Percentiles rank a stretch among this genome's conserved stretches.
Evolutionary conservation across 2,329 filamentous ascomycete genomes (phyloP).

Genomic region (Ramichloridium luteum): DNA sequence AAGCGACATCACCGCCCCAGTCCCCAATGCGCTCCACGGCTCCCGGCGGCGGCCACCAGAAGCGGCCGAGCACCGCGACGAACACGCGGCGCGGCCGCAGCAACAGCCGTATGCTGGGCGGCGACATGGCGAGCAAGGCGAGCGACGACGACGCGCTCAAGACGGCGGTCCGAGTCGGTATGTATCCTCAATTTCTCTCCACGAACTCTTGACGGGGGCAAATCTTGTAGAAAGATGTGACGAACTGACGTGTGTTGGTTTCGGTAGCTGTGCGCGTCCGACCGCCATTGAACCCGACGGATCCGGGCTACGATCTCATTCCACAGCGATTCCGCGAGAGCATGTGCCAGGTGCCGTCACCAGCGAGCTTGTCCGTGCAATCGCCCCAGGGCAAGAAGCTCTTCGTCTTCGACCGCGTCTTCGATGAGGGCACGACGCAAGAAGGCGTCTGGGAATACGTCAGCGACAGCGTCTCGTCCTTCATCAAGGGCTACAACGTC

Average conservation of each 20-base stretch:
- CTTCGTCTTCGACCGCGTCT: constrained; percentile 94
- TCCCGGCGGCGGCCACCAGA: neutral
- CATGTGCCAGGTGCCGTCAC: constrained; percentile 78
- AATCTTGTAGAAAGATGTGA: no score
- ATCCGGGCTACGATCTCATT: constrained; percentile 89
- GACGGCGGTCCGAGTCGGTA: constrained; percentile 90
- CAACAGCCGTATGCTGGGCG: neutral
- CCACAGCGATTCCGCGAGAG: constrained; percentile 89
- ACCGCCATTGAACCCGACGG: constrained; percentile 66
- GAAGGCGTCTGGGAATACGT: constrained; percentile 92
- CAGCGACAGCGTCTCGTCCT: constrained; percentile 76
- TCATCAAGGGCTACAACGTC: constrained; percentile 95
- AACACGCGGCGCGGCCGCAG: neutral
- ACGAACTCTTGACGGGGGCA: no score
- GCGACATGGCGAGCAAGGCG: neutral
- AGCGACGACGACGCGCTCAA: constrained; percentile 56
- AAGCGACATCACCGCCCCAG: neutral
- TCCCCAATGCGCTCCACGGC: neutral
- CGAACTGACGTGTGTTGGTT: no score
- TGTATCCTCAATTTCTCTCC: constrained; percentile 1
- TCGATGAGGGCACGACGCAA: constrained; percentile 69
- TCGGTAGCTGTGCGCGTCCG: constrained; percentile 85
- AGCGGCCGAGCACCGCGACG: neutral
- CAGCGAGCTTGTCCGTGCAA: constrained; percentile 78
- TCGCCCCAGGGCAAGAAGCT: constrained; percentile 85